phyloP scores from a whole-genome alignment of 345 rosid genomes.

The Sonneratia caseolaris region DNA sequence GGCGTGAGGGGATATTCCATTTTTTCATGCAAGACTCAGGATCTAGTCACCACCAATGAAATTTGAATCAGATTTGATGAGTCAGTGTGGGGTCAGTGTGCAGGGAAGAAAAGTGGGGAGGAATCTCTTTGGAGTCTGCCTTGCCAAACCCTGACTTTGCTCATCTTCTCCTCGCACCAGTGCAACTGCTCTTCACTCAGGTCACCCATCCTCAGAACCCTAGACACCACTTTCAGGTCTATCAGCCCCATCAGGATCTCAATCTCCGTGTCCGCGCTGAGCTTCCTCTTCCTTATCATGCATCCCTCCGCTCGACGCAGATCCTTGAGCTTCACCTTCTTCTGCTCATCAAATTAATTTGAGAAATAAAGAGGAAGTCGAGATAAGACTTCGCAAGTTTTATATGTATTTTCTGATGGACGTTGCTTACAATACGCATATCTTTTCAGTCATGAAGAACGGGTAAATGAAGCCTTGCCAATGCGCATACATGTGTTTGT shows the following conservation, averaged over 20 bases:
- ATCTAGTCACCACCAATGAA: no score
- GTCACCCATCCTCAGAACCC: slow-evolving; percentile 76
- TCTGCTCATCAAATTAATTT: slow-evolving; percentile 30
- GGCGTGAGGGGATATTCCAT: slow-evolving; percentile 29
- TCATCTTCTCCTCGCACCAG: slow-evolving; percentile 98
- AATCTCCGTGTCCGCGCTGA: slow-evolving; percentile 68
- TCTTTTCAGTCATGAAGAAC: no score
- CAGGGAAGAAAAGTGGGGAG: slow-evolving; percentile 82
- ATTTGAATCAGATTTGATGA: no score
- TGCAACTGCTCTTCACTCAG: slow-evolving; percentile 68
- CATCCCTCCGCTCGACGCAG: slow-evolving; percentile 53
- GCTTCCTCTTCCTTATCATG: slow-evolving; percentile 47
- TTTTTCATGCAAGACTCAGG: slow-evolving; percentile 5
- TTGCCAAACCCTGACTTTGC: slow-evolving; percentile 61
- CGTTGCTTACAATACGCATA: no score
- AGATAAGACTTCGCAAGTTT: no score
- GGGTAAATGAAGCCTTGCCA: no score
- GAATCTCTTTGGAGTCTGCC: slow-evolving; percentile 89
- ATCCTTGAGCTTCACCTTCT: slow-evolving; percentile 73
- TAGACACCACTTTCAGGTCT: slow-evolving; percentile 83
- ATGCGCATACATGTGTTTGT: no score
- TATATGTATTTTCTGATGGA: no score
- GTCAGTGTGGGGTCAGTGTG: slow-evolving; percentile 57
- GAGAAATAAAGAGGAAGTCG: no score
- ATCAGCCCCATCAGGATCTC: slow-evolving; percentile 83